A percentile compares a stretch with the other conserved stretches of the same genome.
Evolutionary conservation across 805 yeast species (phyloP).

Genomic region (Starmerella bombicola): DNA sequence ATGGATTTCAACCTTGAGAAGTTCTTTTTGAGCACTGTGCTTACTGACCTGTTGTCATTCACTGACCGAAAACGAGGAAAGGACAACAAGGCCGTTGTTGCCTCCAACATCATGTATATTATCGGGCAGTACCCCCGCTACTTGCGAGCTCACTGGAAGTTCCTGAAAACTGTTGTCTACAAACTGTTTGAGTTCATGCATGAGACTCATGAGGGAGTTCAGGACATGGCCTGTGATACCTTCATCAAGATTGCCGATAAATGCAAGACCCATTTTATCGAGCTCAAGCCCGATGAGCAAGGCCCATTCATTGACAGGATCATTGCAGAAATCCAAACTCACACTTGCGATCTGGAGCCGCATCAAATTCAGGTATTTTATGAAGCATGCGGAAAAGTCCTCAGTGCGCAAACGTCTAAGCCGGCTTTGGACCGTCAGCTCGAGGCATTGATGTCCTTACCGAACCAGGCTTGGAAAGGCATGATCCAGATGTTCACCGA

Average conservation of each 20-base stretch:
- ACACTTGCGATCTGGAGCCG: slow-evolving; percentile 86
- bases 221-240: slow-evolving; percentile 99
- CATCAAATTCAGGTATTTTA: slow-evolving; percentile 97
- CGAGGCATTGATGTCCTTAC: slow-evolving; percentile 68
- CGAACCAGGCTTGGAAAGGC: slow-evolving; percentile 89
- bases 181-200: slow-evolving; percentile 97
- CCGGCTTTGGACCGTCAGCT: slow-evolving; percentile 53
- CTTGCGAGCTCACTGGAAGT: slow-evolving; percentile 95
- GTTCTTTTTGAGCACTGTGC: slow-evolving; percentile 81
- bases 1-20: slow-evolving; percentile 98
- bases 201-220: slow-evolving; percentile 99
- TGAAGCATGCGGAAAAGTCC: slow-evolving; percentile 91
- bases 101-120: slow-evolving; percentile 98
- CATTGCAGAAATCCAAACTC: slow-evolving; percentile 65
- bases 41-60: slow-evolving; percentile 77
- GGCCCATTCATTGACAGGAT: slow-evolving; percentile 90
- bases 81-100: slow-evolving; percentile 97
- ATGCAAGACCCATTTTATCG: slow-evolving; percentile 90
- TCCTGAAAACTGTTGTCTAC: slow-evolving; percentile 86
- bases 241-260: slow-evolving; percentile 90
- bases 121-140: slow-evolving; percentile 98
- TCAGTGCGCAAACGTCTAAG: slow-evolving; percentile 69
- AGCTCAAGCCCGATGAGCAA: slow-evolving; percentile 67
- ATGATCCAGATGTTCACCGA: slow-evolving; percentile 74
- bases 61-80: slow-evolving; percentile 96